Evolutionary conservation across 441 rosid genomes (phyloP).

Genomic region (Biscutella auriculata): DNA sequence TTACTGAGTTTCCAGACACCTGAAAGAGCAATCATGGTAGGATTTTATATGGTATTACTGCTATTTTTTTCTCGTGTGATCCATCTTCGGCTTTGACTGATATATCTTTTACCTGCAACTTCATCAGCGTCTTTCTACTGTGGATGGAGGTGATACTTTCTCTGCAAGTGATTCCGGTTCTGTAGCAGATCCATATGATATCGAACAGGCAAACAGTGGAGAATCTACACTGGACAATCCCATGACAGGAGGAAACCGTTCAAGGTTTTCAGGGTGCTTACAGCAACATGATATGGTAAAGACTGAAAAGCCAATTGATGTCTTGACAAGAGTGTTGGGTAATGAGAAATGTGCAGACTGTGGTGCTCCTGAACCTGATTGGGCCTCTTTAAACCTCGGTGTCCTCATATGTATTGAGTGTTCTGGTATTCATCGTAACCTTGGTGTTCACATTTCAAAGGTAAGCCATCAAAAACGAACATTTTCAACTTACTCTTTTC

Average conservation of each 20-base stretch:
- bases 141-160: constrained; percentile 45
- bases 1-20: constrained; percentile 71
- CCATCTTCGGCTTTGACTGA: not conserved
- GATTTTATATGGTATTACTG: not conserved
- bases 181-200: constrained; percentile 42
- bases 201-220: constrained; percentile 42
- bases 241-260: constrained; percentile 36
- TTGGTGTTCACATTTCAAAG: constrained; percentile 96
- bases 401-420: constrained; percentile 91
- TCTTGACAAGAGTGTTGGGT: constrained; percentile 65
- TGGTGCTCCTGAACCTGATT: constrained; percentile 92
- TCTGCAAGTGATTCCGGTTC: constrained; percentile 60
- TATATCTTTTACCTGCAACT: constrained; percentile 11
- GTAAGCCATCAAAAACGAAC: constrained; percentile 22
- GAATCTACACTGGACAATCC: constrained; percentile 34
- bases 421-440: constrained; percentile 96
- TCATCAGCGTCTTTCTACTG: constrained; percentile 44
- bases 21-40: constrained; percentile 48
- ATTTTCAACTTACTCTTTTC: not conserved
- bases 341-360: constrained; percentile 95
- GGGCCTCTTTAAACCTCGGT: constrained; percentile 97
- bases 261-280: constrained; percentile 40
- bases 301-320: constrained; percentile 70
- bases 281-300: constrained; percentile 40
- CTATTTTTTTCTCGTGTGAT: constrained; percentile 6